phyloP scores from a whole-genome alignment of 2,329 filamentous ascomycete species.

The Pseudogymnoascus sp. region DNA sequence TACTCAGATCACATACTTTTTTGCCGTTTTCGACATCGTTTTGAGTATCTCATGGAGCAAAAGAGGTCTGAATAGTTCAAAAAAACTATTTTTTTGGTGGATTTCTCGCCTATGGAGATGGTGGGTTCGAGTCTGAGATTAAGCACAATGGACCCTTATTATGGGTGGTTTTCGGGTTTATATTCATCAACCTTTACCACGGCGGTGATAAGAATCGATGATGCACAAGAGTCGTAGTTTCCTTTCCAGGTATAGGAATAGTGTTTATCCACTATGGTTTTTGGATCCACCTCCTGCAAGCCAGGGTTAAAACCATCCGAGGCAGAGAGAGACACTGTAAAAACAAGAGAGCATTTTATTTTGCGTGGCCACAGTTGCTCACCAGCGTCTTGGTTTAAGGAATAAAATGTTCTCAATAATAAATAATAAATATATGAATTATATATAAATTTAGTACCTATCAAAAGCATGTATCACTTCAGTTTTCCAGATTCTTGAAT shows the following conservation, averaged over 20 bases:
- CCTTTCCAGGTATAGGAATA: neutral
- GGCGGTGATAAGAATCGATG: neutral
- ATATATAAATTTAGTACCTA: neutral
- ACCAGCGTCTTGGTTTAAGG: neutral
- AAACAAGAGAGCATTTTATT: neutral
- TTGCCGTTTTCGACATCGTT: slow-evolving; percentile 14
- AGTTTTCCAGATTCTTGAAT: neutral
- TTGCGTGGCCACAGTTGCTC: neutral
- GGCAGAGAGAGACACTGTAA: neutral
- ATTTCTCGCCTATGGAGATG: neutral
- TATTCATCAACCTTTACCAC: neutral
- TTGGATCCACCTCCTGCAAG: neutral
- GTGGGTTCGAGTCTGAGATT: neutral
- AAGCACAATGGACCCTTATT: neutral
- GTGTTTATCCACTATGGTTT: slow-evolving; percentile 1
- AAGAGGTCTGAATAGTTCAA: neutral
- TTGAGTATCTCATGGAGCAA: neutral
- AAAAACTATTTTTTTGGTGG: neutral
- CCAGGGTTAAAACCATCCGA: neutral
- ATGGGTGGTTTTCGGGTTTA: neutral
- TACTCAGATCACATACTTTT: slow-evolving; percentile 21
- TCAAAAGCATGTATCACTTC: neutral
- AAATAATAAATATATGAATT: neutral
- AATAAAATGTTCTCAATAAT: neutral
- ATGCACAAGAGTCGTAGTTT: neutral